phyloP scores from a whole-genome alignment of 768 basidiomycete genomes.

The Suillus alpinus region DNA sequence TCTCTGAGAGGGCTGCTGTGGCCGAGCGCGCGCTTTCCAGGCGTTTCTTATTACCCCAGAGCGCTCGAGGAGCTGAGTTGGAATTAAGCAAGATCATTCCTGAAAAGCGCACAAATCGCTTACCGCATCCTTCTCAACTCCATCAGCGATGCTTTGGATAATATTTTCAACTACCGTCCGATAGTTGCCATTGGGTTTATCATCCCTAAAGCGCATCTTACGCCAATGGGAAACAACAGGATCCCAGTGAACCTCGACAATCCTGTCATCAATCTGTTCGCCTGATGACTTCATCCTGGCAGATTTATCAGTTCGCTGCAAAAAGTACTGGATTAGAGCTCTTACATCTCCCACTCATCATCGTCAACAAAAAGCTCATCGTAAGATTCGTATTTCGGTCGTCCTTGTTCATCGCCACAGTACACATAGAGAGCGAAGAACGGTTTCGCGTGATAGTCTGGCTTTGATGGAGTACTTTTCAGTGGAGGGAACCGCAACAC shows the following conservation, averaged over 20 bases:
- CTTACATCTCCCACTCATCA: slow-evolving; percentile 91
- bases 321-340: slow-evolving; percentile 11
- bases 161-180: slow-evolving; percentile 82
- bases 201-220: slow-evolving; percentile 91
- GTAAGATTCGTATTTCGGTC: slow-evolving; percentile 71
- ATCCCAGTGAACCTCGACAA: slow-evolving; percentile 96
- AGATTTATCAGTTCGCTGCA: slow-evolving; percentile 1
- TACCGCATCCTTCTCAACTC: slow-evolving; percentile 87
- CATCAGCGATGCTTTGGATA: slow-evolving; percentile 88
- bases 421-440: slow-evolving; percentile 81
- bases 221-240: slow-evolving; percentile 63
- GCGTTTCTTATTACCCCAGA: slow-evolving; percentile 62
- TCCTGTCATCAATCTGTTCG: slow-evolving; percentile 89
- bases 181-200: slow-evolving; percentile 93
- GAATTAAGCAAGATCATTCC: slow-evolving; percentile 13
- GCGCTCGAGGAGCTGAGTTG: slow-evolving; percentile 62
- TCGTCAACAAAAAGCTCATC: slow-evolving; percentile 85
- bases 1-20: slow-evolving; percentile 23
- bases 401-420: slow-evolving; percentile 62
- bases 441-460: slow-evolving; percentile 85
- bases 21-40: slow-evolving; percentile 66
- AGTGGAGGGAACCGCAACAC: slow-evolving; percentile 87
- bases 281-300: slow-evolving; percentile 77
- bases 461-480: slow-evolving; percentile 47
- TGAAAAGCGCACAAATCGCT: slow-evolving; percentile 23